Conservation (phyloP, 2,329 filamentous ascomycete species). For the Alternaria ventricosa region DNA sequence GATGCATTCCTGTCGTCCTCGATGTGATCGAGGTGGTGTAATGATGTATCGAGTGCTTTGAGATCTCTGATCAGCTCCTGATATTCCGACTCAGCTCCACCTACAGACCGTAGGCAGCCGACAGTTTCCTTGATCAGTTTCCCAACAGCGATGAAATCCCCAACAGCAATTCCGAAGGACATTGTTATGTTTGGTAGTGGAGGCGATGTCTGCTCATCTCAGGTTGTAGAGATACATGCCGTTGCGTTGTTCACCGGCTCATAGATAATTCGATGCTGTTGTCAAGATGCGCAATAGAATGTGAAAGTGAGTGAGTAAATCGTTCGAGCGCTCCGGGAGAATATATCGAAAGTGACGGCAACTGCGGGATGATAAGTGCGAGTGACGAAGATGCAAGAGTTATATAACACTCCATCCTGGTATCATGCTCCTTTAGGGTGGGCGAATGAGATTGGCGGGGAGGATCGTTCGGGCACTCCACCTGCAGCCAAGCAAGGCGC, state of each 20-base stretch:
- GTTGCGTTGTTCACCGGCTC: fast-evolving
- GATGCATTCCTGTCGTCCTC: not conserved
- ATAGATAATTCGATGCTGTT: not conserved
- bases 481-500: not conserved
- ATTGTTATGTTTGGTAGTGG: not conserved
- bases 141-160: not conserved
- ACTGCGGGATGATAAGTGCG: not conserved
- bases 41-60: not conserved
- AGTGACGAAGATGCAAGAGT: not conserved
- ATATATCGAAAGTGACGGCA: fast-evolving
- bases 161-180: not conserved
- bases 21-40: not conserved
- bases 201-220: not conserved
- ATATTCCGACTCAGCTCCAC: not conserved
- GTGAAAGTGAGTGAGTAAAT: not conserved
- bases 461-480: not conserved
- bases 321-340: fast-evolving
- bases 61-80: not conserved
- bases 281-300: not conserved
- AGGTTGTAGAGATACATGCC: not conserved
- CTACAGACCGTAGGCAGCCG: not conserved
- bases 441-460: not conserved
- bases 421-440: not conserved
- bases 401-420: not conserved
- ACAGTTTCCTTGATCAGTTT: not conserved